A percentile compares a stretch with the other conserved stretches of the same genome.
These are phyloP conservation scores for Candida silvicultrix DNA, from an alignment of 805 yeast species.

Conservation along the genomic window DNA sequence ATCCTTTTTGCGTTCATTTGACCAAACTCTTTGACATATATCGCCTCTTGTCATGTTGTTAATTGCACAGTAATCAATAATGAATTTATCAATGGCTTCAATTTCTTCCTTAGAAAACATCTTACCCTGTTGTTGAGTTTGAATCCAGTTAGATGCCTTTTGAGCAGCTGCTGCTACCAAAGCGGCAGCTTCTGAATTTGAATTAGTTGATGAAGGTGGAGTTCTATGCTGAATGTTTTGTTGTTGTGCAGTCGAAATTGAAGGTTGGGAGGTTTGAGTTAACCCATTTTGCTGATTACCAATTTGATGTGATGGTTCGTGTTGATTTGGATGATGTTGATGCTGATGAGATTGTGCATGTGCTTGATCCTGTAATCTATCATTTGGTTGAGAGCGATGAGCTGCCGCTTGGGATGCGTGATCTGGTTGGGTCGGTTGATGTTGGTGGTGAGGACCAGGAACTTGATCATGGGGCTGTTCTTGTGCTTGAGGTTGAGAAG, in stretches of 20 bases:
- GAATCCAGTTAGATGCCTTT: slow-evolving; percentile 31
- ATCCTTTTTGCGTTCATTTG: slow-evolving; percentile 77
- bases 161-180: slow-evolving; percentile 37
- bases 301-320: neutral
- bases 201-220: slow-evolving; percentile 3
- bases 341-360: neutral
- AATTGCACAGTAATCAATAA: slow-evolving; percentile 60
- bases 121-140: slow-evolving; percentile 17
- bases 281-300: neutral
- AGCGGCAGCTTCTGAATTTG: slow-evolving; percentile 28
- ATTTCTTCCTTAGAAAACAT: slow-evolving; percentile 60
- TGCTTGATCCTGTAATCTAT: neutral
- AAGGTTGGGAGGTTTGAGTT: neutral
- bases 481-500: no score
- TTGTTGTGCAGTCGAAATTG: neutral
- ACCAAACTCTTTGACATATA: slow-evolving; percentile 83
- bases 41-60: slow-evolving; percentile 58
- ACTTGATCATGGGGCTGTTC: no score
- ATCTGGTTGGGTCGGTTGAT: slow-evolving; percentile 3
- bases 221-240: neutral
- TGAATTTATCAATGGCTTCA: slow-evolving; percentile 65
- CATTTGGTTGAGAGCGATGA: neutral
- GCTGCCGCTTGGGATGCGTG: slow-evolving; percentile 2
- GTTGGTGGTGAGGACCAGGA: no score
- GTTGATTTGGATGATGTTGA: no score